phyloP scores from a whole-genome alignment of 176 grass and related monocot genomes.

The Phyllostachys edulis region DNA sequence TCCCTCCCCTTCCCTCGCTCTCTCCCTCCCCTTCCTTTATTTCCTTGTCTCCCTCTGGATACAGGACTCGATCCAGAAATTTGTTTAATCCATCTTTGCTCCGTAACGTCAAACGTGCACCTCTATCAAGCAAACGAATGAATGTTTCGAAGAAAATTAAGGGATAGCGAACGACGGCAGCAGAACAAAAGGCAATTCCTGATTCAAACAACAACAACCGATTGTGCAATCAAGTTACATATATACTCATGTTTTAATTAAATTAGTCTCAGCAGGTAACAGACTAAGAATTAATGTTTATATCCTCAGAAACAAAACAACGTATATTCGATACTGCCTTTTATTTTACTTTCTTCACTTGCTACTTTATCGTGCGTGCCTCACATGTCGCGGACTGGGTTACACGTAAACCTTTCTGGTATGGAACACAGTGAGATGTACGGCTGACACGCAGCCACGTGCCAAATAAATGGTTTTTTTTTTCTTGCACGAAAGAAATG shows the following conservation, averaged over 20 bases:
- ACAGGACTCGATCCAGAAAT: neutral
- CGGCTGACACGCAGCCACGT: conserved; percentile 21
- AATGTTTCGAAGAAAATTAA: neutral
- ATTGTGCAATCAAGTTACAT: neutral
- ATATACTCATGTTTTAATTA: neutral
- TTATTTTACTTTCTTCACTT: too few species aligned
- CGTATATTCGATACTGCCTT: too few species aligned
- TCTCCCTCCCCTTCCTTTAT: too few species aligned
- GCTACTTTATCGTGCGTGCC: too few species aligned
- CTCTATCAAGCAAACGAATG: neutral
- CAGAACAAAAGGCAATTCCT: neutral
- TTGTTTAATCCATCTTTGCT: neutral
- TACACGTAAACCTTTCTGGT: too few species aligned
- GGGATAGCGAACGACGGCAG: neutral
- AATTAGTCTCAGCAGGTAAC: neutral
- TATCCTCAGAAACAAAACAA: too few species aligned
- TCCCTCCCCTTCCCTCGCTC: too few species aligned
- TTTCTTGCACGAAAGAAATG: neutral
- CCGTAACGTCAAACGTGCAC: neutral
- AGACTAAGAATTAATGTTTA: neutral
- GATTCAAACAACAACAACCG: neutral
- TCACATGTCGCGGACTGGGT: too few species aligned
- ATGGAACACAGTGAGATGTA: neutral
- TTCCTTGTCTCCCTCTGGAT: too few species aligned
- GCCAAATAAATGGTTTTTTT: neutral